phyloP scores from a whole-genome alignment of 495 filamentous ascomycete genomes.

The Hypoxylon fragiforme region DNA sequence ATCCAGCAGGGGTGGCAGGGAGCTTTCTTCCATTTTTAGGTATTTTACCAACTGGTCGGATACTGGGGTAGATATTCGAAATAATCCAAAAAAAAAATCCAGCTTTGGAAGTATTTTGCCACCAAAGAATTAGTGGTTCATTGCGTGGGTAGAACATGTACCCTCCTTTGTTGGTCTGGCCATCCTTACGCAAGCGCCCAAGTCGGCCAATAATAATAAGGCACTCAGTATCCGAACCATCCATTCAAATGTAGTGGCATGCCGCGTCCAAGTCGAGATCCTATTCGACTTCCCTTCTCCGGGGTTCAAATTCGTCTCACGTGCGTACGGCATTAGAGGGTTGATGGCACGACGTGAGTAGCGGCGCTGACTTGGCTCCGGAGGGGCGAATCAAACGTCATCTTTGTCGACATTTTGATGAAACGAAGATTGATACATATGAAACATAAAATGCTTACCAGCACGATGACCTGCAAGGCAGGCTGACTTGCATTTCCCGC shows the following conservation, averaged over 20 bases:
- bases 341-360: conserved; percentile 6
- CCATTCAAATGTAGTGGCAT: not conserved
- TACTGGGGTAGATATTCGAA: too few species aligned
- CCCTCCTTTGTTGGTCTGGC: not conserved
- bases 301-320: conserved; percentile 12
- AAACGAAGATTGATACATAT: conserved; percentile 16
- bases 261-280: not conserved
- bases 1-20: not conserved
- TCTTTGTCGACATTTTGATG: not conserved
- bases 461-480: conserved; percentile 76
- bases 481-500: conserved; percentile 40
- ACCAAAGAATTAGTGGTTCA: not conserved
- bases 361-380: conserved; percentile 4
- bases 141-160: too few species aligned
- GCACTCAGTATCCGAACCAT: not conserved
- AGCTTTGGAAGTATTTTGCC: too few species aligned
- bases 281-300: conserved; percentile 2
- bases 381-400: conserved; percentile 26
- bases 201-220: conserved; percentile 4
- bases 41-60: too few species aligned
- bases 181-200: not conserved
- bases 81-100: too few species aligned
- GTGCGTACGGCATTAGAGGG: conserved; percentile 9
- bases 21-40: not conserved
- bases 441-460: conserved; percentile 61